Conservation (phyloP, 257 asterid genomes). For the Jacaranda mimosifolia region DNA sequence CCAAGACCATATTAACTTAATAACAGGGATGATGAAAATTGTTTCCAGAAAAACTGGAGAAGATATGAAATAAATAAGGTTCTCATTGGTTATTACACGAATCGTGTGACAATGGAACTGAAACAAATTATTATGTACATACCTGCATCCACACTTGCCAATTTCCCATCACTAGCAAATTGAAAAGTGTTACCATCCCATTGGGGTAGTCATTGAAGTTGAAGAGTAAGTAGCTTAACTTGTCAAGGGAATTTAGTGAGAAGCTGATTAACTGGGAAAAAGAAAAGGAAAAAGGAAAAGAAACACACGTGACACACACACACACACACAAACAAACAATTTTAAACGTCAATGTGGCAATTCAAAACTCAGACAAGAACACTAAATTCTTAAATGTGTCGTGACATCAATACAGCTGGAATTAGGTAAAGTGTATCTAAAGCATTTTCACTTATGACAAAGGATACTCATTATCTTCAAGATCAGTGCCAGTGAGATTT, state of each 20-base stretch:
- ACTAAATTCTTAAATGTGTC: conserved; percentile 14
- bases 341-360: neutral
- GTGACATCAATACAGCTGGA: conserved; percentile 1
- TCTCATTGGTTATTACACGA: neutral
- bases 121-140: conserved; percentile 22
- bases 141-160: conserved; percentile 99
- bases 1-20: neutral
- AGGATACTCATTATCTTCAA: conserved; percentile 92
- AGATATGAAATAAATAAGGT: neutral
- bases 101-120: conserved; percentile 2
- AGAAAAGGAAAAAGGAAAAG: too few species aligned
- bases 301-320: too few species aligned
- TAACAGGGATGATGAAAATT: neutral
- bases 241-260: conserved; percentile 49
- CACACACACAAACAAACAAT: neutral
- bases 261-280: conserved; percentile 13
- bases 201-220: conserved; percentile 97
- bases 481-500: conserved; percentile 76
- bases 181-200: conserved; percentile 98
- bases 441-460: conserved; percentile 31
- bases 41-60: neutral
- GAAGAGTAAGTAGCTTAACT: conserved; percentile 86
- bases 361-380: conserved; percentile 1
- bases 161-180: conserved; percentile 93
- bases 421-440: conserved; percentile 4